Conservation (phyloP, 2,329 filamentous ascomycete species). For the Pseudocercospora macadamiae region DNA sequence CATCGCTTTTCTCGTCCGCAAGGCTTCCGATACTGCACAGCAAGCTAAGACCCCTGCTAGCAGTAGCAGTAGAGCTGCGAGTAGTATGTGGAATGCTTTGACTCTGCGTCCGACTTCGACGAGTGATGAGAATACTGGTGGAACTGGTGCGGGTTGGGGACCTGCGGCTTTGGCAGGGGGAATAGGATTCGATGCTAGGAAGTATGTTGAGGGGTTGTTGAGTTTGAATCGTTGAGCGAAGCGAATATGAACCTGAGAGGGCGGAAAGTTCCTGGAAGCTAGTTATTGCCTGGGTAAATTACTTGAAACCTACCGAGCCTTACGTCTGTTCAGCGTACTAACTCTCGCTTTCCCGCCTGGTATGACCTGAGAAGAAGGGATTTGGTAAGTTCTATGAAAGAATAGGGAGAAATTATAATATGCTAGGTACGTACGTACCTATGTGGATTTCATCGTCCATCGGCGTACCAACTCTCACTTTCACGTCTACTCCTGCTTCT, state of each 20-base stretch:
- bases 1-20: slow-evolving; percentile 48
- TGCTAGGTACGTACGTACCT: no score
- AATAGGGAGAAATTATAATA: no score
- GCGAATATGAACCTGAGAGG: neutral
- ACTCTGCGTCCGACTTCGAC: slow-evolving; percentile 25
- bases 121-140: slow-evolving; percentile 27
- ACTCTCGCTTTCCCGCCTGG: no score
- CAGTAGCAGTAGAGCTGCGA: slow-evolving; percentile 28
- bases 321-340: no score
- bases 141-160: slow-evolving; percentile 32
- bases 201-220: slow-evolving; percentile 73
- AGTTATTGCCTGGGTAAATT: no score
- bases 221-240: slow-evolving; percentile 61
- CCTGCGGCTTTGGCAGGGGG: slow-evolving; percentile 65
- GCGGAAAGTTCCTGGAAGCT: neutral
- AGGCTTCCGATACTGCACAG: slow-evolving; percentile 31
- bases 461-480: neutral
- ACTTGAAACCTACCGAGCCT: no score
- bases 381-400: no score
- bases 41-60: slow-evolving; percentile 14
- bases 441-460: slow-evolving; percentile 5
- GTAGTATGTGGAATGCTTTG: slow-evolving; percentile 36
- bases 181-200: slow-evolving; percentile 75
- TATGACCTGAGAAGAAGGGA: no score
- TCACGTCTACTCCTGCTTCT: no score